Base-by-base conservation (phyloP, 345 rosid species). In the Dipteronia dyeriana region DNA sequence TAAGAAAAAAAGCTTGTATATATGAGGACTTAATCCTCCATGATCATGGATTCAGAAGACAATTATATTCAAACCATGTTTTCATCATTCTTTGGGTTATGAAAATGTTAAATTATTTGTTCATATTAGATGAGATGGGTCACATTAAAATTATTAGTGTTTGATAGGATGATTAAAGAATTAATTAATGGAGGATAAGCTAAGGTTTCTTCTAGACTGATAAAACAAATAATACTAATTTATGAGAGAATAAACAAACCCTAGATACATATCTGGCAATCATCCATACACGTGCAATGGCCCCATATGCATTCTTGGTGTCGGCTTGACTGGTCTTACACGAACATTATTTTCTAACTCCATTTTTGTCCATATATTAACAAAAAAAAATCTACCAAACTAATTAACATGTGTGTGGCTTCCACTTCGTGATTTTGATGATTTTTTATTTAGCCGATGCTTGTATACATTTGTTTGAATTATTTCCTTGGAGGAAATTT, bases 301-400 rank as follows among this genome's bases (percentile, higher is more conserved):
- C 79, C 91, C 92, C 91, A 85, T 68, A 31, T 81, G 86, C 75
- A 82, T 70, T 53, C 20, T 68, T 25, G 67, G 71, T 88, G 94
- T 88, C 91, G 87, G 90, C 79, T 88, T 90, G 94, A 88, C 94
- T 71, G 78, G 91, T 85, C 92, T 34, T 70, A 34, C 64, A 53
- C 68, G 49, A 61, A 76, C 86, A 79, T 75, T 73, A 79, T 75
- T 73, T 84, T 78, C 81, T 81, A 81, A 77, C 79, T 70, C 53
- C 75, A n/a, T 67, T 76, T 76, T 73, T 60, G 79, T 79, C 84
- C 63, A 62, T 53, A 61, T 49, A 75, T 64, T 17, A 38, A 45
- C 38, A 31, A 31, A 31, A 31, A 31, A 0, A 31, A 31, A 45
- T 39, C 54, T 57, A 66, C 25, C 54, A 41, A 39, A 66, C 41